phyloP scores from a whole-genome alignment of 2,329 filamentous ascomycete genomes.

The Verticillium dahliae region DNA sequence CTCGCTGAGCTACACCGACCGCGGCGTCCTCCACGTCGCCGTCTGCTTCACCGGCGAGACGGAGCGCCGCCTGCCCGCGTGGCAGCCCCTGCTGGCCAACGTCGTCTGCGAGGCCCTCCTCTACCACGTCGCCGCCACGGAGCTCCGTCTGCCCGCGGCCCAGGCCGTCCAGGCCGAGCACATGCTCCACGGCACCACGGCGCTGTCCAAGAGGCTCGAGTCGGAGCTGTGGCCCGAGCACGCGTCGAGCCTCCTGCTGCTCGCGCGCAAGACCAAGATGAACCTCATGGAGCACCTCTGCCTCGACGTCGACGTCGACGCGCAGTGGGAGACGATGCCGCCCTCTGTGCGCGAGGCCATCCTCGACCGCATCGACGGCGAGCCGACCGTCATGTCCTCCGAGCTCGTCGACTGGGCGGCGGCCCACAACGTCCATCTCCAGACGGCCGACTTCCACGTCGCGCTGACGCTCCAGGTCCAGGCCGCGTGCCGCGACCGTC shows the following conservation, averaged over 20 bases:
- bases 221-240: constrained; percentile 24
- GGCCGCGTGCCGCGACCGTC: neutral
- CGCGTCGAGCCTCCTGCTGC: constrained; percentile 14
- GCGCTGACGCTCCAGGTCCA: constrained; percentile 12
- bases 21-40: constrained; percentile 15
- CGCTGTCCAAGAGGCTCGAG: constrained; percentile 22
- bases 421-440: constrained; percentile 15
- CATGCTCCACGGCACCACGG: constrained; percentile 18
- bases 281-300: constrained; percentile 26
- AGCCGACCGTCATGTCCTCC: constrained; percentile 13
- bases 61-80: constrained; percentile 16
- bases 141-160: constrained; percentile 17
- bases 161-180: constrained; percentile 25
- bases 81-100: constrained; percentile 17
- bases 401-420: constrained; percentile 18
- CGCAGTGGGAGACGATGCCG: constrained; percentile 22
- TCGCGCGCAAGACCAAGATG: constrained; percentile 20
- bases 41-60: constrained; percentile 18
- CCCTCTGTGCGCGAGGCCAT: constrained; percentile 21
- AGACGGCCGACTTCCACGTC: constrained; percentile 20
- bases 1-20: constrained; percentile 17
- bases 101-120: constrained; percentile 23
- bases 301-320: constrained; percentile 22
- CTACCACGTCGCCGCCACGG: constrained; percentile 23
- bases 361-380: constrained; percentile 20